A percentile compares a stretch with the other conserved stretches of the same genome.
phyloP scores from a whole-genome alignment of 1,284 basidiomycete species.

The Fistulina hepatica region DNA sequence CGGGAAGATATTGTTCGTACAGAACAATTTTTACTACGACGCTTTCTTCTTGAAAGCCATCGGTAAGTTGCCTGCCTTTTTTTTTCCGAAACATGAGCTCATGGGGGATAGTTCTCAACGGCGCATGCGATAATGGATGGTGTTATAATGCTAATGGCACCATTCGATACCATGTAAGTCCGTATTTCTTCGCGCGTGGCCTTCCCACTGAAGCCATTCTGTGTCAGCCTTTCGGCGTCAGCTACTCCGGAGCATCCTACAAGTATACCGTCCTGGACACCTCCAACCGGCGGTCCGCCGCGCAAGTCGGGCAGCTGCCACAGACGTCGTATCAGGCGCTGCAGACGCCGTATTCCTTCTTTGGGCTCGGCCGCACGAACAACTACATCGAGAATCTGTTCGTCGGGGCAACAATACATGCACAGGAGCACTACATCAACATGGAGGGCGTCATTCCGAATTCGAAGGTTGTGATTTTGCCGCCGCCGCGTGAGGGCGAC shows the following conservation, averaged over 20 bases:
- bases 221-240: slow-evolving; percentile 80
- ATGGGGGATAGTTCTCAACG: slow-evolving; percentile 67
- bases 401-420: slow-evolving; percentile 77
- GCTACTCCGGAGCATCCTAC: slow-evolving; percentile 90
- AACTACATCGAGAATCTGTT: slow-evolving; percentile 99
- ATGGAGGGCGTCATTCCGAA: slow-evolving; percentile 98
- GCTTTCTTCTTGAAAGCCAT: slow-evolving; percentile 98
- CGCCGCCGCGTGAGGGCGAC: slow-evolving; percentile 45
- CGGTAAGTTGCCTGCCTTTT: slow-evolving; percentile 34
- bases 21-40: slow-evolving; percentile 98
- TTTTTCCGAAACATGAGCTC: slow-evolving; percentile 2
- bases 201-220: slow-evolving; percentile 11
- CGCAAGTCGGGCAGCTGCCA: slow-evolving; percentile 90
- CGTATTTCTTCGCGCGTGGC: not conserved
- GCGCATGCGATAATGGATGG: slow-evolving; percentile 77
- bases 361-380: slow-evolving; percentile 97
- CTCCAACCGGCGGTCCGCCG: slow-evolving; percentile 80
- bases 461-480: slow-evolving; percentile 91
- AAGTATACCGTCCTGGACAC: slow-evolving; percentile 97
- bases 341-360: slow-evolving; percentile 87
- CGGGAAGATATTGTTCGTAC: slow-evolving; percentile 72
- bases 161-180: slow-evolving; percentile 58
- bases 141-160: slow-evolving; percentile 57
- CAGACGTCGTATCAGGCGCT: slow-evolving; percentile 88
- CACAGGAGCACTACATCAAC: slow-evolving; percentile 64